These are phyloP conservation scores for Paraglomus occultum DNA, from an alignment of 192 early-diverging fungal species.

Conservation along the genomic window DNA sequence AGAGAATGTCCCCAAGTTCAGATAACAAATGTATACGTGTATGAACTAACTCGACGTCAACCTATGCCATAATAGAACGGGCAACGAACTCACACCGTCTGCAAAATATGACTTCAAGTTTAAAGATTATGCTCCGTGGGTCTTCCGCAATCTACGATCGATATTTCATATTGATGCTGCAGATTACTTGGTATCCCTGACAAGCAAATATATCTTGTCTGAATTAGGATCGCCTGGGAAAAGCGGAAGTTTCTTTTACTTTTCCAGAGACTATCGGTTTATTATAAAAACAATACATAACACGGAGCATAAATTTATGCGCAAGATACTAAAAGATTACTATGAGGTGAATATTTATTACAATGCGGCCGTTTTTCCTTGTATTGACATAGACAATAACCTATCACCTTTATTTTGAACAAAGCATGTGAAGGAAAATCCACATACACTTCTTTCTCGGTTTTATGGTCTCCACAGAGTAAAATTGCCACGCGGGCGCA, in stretches of 20 bases:
- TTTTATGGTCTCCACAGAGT: conserved; percentile 96
- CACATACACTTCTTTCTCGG: conserved; percentile 89
- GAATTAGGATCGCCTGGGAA: conserved; percentile 95
- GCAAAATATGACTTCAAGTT: conserved; percentile 98
- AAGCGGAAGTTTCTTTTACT: conserved; percentile 97
- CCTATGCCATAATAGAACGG: conserved; percentile 51
- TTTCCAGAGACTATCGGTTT: conserved; percentile 95
- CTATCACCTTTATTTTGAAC: conserved; percentile 11
- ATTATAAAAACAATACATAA: conserved; percentile 99
- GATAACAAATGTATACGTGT: no score
- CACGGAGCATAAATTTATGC: conserved; percentile 93
- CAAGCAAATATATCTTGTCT: conserved; percentile 94
- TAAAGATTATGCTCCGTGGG: conserved; percentile 99
- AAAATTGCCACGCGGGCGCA: conserved; percentile 87
- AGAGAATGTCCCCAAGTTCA: no score
- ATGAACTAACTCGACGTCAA: no score
- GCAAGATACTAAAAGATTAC: conserved; percentile 83
- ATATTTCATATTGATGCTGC: conserved; percentile 85
- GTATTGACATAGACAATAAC: neutral
- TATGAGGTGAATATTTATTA: conserved; percentile 57
- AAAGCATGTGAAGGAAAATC: conserved; percentile 81
- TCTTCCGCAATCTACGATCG: conserved; percentile 88
- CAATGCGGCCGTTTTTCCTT: neutral
- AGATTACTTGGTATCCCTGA: conserved; percentile 95
- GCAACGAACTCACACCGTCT: conserved; percentile 93